Evolutionary conservation across 768 basidiomycete species (phyloP).

Genomic region (Lentinula sp.): DNA sequence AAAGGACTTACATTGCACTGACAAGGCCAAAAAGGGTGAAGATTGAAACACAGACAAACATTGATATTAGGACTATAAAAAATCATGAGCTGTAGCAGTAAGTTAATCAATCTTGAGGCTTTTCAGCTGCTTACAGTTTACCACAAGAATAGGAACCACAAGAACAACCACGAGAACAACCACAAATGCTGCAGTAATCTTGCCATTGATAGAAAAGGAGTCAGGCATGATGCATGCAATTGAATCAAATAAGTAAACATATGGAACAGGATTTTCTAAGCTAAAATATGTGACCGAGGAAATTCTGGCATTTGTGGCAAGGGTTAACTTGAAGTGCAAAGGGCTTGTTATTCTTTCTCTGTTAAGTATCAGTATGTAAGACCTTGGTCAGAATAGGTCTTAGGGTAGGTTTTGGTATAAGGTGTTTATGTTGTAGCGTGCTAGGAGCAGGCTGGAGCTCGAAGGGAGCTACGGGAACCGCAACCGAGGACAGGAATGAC

Average conservation of each 20-base stretch:
- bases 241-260: background rate
- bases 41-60: background rate
- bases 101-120: background rate
- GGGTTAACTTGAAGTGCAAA: background rate
- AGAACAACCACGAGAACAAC: background rate
- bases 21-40: slow-evolving; percentile 1
- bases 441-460: no score
- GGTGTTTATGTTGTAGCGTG: no score
- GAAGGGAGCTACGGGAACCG: no score
- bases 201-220: background rate
- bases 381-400: no score
- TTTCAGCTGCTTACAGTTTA: background rate
- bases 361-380: no score
- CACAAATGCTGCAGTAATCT: background rate
- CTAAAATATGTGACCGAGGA: background rate
- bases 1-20: background rate
- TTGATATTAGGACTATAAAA: background rate
- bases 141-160: background rate
- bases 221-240: no score
- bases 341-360: background rate
- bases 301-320: background rate
- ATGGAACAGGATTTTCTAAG: background rate
- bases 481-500: no score
- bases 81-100: no score
- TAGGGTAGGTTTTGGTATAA: no score